These are phyloP conservation scores for Nicotiana attenuata DNA, from an alignment of 257 asterid genomes.

Conservation along the genomic window DNA sequence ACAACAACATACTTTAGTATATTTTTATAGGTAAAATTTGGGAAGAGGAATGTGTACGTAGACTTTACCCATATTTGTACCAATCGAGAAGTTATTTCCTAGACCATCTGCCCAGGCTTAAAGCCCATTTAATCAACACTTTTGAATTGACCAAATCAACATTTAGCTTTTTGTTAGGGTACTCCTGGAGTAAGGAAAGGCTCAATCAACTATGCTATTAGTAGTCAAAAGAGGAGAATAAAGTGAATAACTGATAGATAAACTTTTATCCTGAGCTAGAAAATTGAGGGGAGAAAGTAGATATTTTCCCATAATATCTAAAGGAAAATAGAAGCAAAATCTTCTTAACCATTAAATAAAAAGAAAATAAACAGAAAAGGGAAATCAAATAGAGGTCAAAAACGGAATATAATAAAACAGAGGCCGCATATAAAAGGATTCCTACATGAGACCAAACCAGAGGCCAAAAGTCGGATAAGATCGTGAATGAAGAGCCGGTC, in stretches of 20 bases:
- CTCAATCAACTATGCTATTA: no score
- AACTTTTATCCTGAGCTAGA: not conserved
- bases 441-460: not conserved
- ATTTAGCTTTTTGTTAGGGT: no score
- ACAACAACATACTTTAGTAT: no score
- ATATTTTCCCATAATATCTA: not conserved
- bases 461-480: constrained; percentile 1
- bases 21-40: no score
- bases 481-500: not conserved
- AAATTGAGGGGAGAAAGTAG: not conserved
- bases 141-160: no score
- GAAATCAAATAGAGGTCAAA: not conserved
- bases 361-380: not conserved
- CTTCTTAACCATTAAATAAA: not conserved
- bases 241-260: not conserved
- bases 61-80: no score
- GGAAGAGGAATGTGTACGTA: no score
- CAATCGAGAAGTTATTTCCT: no score
- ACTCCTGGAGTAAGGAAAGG: no score
- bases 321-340: not conserved
- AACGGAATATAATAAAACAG: not conserved
- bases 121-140: no score
- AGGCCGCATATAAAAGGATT: not conserved
- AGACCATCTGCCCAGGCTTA: no score
- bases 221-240: not conserved